A percentile compares a stretch with the other conserved stretches of the same genome.
phyloP scores from a whole-genome alignment of 2,329 filamentous ascomycete genomes.

The Colletotrichum viniferum region DNA sequence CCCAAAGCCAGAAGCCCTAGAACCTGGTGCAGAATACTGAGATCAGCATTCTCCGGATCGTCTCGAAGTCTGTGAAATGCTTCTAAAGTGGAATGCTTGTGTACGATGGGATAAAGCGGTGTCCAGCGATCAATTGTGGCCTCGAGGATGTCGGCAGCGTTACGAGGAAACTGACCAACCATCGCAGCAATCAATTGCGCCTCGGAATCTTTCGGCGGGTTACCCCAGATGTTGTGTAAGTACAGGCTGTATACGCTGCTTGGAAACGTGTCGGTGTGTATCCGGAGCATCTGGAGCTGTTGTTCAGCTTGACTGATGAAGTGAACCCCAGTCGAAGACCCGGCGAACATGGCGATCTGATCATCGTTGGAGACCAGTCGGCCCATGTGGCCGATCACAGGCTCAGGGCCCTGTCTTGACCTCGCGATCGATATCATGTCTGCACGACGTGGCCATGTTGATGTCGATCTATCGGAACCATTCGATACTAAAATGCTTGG shows the following conservation, averaged over 20 bases:
- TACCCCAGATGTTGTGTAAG: constrained; percentile 24
- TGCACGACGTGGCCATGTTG: neutral
- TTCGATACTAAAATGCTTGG: neutral
- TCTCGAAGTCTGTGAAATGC: neutral
- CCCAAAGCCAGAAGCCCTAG: constrained; percentile 25
- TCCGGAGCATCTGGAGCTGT: constrained; percentile 25
- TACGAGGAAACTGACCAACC: constrained; percentile 14
- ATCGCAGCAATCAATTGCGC: constrained; percentile 3
- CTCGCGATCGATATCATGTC: neutral
- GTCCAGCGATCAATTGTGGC: constrained; percentile 23
- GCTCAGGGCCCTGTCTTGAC: neutral
- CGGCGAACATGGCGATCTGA: constrained; percentile 27
- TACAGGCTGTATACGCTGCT: constrained; percentile 27
- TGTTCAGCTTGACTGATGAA: constrained; percentile 31
- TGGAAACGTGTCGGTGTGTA: constrained; percentile 27
- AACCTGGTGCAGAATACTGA: constrained; percentile 20
- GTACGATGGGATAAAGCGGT: constrained; percentile 22
- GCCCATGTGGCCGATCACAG: constrained; percentile 30
- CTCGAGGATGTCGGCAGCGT: constrained; percentile 20
- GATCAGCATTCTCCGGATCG: neutral
- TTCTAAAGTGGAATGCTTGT: constrained; percentile 24
- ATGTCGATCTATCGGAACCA: neutral
- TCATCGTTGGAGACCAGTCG: constrained; percentile 26
- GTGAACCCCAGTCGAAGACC: constrained; percentile 30
- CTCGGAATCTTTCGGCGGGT: neutral